phyloP scores from a whole-genome alignment of 805 yeast species.

The Candida palmyrensis region DNA sequence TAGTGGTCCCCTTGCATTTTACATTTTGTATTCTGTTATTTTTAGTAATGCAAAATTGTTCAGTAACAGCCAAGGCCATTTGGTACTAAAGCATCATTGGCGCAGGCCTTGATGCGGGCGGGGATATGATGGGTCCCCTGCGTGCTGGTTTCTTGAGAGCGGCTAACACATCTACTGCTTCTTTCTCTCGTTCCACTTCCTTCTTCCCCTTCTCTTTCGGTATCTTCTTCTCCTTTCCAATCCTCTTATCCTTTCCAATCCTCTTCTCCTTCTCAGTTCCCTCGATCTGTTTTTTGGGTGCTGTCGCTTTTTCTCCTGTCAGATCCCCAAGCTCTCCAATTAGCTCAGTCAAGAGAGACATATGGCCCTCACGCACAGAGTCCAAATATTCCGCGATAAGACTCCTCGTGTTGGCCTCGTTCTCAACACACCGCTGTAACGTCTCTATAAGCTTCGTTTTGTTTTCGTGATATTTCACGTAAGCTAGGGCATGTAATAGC shows the following conservation, averaged over 20 bases:
- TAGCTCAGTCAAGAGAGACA: conserved; percentile 11
- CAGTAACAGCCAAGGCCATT: too few species aligned
- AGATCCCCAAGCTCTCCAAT: conserved; percentile 9
- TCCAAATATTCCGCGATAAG: conserved; percentile 18
- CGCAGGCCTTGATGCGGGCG: too few species aligned
- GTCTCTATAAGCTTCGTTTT: conserved; percentile 11
- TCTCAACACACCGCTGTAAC: conserved; percentile 12
- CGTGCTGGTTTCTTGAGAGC: too few species aligned
- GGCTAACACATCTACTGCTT: too few species aligned
- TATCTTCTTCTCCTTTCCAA: not conserved
- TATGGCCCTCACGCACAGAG: conserved; percentile 14
- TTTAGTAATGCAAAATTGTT: too few species aligned
- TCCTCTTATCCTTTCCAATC: not conserved
- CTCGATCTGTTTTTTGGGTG: not conserved
- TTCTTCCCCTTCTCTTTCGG: too few species aligned
- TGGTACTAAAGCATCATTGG: too few species aligned
- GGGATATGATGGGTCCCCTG: too few species aligned
- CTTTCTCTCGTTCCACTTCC: too few species aligned
- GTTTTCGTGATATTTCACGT: conserved; percentile 17
- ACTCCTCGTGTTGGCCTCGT: conserved; percentile 4
- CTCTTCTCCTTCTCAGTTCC: not conserved
- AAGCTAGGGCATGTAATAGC: conserved; percentile 27
- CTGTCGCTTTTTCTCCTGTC: conserved; percentile 4
- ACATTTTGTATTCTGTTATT: conserved; percentile 6
- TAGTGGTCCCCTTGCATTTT: conserved; percentile 2